Evolutionary conservation across 208 protist species (phyloP).

Genomic region (Crithidia brevicula): DNA sequence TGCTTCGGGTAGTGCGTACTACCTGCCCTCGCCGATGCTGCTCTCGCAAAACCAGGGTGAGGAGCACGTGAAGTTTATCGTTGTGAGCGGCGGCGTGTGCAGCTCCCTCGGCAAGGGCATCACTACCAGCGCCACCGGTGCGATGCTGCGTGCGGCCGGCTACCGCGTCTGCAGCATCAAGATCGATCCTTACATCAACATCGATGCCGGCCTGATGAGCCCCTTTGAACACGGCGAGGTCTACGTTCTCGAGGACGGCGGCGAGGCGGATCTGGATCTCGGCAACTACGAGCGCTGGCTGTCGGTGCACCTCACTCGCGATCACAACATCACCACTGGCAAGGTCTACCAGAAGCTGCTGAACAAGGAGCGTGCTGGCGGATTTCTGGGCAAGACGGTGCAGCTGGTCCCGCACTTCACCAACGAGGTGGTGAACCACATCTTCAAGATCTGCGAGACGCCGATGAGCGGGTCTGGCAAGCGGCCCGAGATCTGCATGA

Average conservation of each 20-base stretch:
- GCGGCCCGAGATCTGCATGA: conserved; percentile 96
- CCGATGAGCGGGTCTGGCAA: conserved; percentile 80
- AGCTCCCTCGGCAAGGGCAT: conserved; percentile 98
- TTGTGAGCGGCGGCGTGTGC: conserved; percentile 99
- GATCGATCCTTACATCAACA: conserved; percentile 99
- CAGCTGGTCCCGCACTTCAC: conserved; percentile 98
- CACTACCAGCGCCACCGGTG: conserved; percentile 84
- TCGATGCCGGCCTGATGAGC: conserved; percentile 94
- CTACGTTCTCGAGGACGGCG: conserved; percentile 99
- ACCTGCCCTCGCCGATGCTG: conserved; percentile 80
- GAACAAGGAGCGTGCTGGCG: conserved; percentile 95
- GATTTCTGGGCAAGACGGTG: conserved; percentile 99
- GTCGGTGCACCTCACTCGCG: conserved; percentile 91
- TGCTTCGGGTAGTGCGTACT: conserved; percentile 68
- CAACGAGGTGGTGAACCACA: conserved; percentile 90
- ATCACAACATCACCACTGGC: conserved; percentile 99
- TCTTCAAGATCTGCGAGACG: conserved; percentile 88
- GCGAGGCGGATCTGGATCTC: conserved; percentile 97
- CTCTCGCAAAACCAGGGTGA: conserved; percentile 43
- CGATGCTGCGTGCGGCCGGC: conserved; percentile 86
- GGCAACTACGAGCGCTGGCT: conserved; percentile 99
- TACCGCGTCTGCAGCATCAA: conserved; percentile 97
- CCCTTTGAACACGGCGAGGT: conserved; percentile 99
- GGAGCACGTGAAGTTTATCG: conserved; percentile 91
- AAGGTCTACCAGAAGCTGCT: conserved; percentile 98